A percentile compares a stretch with the other conserved stretches of the same genome.
These are phyloP conservation scores for Wickerhamomyces tratensis DNA, from an alignment of 805 yeast species.

Conservation along the genomic window DNA sequence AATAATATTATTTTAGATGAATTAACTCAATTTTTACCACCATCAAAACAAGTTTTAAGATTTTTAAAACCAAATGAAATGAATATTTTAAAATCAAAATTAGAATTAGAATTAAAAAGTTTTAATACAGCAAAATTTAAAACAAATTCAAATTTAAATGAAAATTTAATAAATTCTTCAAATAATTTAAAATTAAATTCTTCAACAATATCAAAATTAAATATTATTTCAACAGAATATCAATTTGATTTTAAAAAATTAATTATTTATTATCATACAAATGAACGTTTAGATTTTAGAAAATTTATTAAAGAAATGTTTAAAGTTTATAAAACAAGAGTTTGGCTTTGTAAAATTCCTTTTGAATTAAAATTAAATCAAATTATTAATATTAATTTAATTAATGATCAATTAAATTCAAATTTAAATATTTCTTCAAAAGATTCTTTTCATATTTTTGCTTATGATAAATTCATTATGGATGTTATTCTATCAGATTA, in stretches of 20 bases:
- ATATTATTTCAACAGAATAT: constrained; percentile 53
- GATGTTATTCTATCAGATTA: no score
- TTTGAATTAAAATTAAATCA: neutral
- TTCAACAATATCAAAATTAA: constrained; percentile 23
- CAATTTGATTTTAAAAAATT: constrained; percentile 75
- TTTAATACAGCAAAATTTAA: constrained; percentile 53
- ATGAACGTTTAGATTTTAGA: constrained; percentile 63
- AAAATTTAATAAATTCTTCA: neutral
- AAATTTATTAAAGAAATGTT: constrained; percentile 65
- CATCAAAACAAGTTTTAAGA: constrained; percentile 68
- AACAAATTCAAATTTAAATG: constrained; percentile 15
- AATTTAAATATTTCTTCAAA: no score
- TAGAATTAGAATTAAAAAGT: constrained; percentile 65
- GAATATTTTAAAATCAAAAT: constrained; percentile 48
- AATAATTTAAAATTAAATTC: neutral
- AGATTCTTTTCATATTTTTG: no score
- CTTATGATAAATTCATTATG: no score
- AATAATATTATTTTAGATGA: constrained; percentile 19
- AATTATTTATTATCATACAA: constrained; percentile 58
- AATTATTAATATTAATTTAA: no score
- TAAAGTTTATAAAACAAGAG: constrained; percentile 68
- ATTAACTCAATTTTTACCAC: constrained; percentile 47
- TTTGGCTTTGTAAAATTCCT: constrained; percentile 72
- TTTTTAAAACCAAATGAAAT: constrained; percentile 71
- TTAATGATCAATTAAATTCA: no score